phyloP scores from a whole-genome alignment of 768 basidiomycete genomes.

The Artomyces pyxidatus region DNA sequence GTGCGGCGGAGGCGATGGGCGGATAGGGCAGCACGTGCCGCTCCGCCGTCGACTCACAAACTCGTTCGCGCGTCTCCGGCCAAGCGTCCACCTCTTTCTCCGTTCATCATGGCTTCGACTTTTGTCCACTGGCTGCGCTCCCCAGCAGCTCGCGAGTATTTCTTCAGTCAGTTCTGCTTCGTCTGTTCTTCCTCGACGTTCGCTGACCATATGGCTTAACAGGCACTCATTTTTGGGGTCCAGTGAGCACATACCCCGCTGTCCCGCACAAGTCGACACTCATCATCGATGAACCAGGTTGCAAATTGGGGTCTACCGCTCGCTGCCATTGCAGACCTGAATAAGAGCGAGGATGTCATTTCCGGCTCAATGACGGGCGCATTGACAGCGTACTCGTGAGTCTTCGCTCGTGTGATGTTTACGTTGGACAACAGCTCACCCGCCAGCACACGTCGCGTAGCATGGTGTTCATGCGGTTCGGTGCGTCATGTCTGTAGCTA shows the following conservation, averaged over 20 bases:
- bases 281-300: conserved; percentile 43
- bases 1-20: not conserved
- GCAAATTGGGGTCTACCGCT: conserved; percentile 98
- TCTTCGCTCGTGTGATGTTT: conserved; percentile 18
- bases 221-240: conserved; percentile 99
- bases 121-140: conserved; percentile 88
- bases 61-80: not conserved
- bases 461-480: conserved; percentile 91
- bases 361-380: conserved; percentile 96
- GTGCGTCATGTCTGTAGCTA: conserved; percentile 29
- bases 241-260: conserved; percentile 51
- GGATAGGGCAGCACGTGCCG: too few relatives aligned
- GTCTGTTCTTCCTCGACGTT: conserved; percentile 2
- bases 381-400: conserved; percentile 87
- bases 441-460: conserved; percentile 21
- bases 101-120: conserved; percentile 59
- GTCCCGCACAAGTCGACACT: too few relatives aligned
- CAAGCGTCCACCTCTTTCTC: not conserved
- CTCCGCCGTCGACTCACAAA: too few relatives aligned
- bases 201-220: conserved; percentile 16
- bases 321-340: conserved; percentile 85
- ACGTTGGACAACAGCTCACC: not conserved
- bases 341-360: conserved; percentile 93
- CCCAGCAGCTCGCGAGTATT: conserved; percentile 87
- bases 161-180: conserved; percentile 69